These are phyloP conservation scores for Neurospora cerealis DNA, from an alignment of 495 filamentous ascomycete species.

Conservation along the genomic window DNA sequence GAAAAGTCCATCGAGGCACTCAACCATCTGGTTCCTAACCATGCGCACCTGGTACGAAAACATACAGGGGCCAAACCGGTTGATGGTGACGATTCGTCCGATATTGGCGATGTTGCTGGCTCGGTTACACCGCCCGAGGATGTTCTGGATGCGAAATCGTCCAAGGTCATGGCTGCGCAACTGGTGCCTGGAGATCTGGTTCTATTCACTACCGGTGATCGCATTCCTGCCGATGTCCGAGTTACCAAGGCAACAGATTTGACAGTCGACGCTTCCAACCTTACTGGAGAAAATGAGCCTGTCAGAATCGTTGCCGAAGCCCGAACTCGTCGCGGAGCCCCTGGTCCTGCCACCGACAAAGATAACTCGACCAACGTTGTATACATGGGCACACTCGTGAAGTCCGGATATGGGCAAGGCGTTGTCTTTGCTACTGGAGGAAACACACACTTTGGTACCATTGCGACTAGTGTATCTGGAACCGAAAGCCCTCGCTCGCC, in stretches of 20 bases:
- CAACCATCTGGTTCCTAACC: conserved; percentile 86
- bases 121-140: conserved; percentile 34
- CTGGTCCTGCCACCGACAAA: conserved; percentile 13
- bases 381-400: conserved; percentile 96
- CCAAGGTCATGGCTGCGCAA: conserved; percentile 73
- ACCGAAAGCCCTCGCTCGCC: conserved; percentile 94
- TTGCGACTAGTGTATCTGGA: conserved; percentile 80
- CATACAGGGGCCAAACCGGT: conserved; percentile 19
- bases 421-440: conserved; percentile 90
- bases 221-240: conserved; percentile 91
- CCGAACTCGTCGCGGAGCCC: conserved; percentile 45
- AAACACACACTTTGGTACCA: conserved; percentile 92
- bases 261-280: conserved; percentile 91
- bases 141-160: conserved; percentile 60
- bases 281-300: conserved; percentile 94
- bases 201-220: conserved; percentile 87
- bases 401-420: conserved; percentile 90
- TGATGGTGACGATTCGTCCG: conserved; percentile 22
- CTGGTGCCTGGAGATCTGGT: conserved; percentile 90
- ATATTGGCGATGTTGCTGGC: conserved; percentile 30
- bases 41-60: conserved; percentile 79
- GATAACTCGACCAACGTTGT: conserved; percentile 62
- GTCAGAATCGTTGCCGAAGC: conserved; percentile 66
- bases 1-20: conserved; percentile 96
- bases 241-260: conserved; percentile 83